Base-by-base conservation (phyloP, 148 eudicot species). In the Fagopyrum tataricum region DNA sequence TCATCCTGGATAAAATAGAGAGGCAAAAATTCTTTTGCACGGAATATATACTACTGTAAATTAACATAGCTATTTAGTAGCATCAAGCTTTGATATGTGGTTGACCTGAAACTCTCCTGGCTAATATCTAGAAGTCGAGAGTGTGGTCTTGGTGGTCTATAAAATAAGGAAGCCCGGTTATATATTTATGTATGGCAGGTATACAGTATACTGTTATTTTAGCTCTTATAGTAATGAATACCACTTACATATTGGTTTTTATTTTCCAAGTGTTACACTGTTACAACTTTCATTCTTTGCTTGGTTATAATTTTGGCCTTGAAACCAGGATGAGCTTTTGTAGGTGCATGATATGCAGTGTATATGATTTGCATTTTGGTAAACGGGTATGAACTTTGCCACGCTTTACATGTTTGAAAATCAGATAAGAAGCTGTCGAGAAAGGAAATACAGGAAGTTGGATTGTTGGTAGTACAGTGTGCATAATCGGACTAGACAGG, bases 1-100 rank as follows among this genome's bases (percentile, higher is more conserved):
- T 23, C 17, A 59, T 59, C 17, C 26, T 59, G 67, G 40, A 24
- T 40, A 24, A 64, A 37, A 37, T 64, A 64, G 69, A n/a, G 68
- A 64, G 44, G 69, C 39, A 64, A 64, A 37, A 64, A 64, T 64
- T 64, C 69, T 64, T 64, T 64, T 64, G 42, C 43, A 64, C 20
- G 37, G 13, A 14, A 26, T 6, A 58, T 58, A 62, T 31, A 21
- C 18, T 31, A 10, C 13, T 17, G 18, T 62, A 26, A 64, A 64
- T 64, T 64, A 42, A 3, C 5, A 14, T 64, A 59, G 41, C 67
- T 61, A 41, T 61, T 61, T 61, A 58, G 31, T 9, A 21, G 69
- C 69, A 31, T 31, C 69, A 62, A 26, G 43, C 59, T 23, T 0
- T 31, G 37, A 20, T 55, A 15, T 20, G 18, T 55, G 7, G 59